These are phyloP conservation scores for Comarum palustre DNA, from an alignment of 306 rosid genomes.

Conservation along the genomic window DNA sequence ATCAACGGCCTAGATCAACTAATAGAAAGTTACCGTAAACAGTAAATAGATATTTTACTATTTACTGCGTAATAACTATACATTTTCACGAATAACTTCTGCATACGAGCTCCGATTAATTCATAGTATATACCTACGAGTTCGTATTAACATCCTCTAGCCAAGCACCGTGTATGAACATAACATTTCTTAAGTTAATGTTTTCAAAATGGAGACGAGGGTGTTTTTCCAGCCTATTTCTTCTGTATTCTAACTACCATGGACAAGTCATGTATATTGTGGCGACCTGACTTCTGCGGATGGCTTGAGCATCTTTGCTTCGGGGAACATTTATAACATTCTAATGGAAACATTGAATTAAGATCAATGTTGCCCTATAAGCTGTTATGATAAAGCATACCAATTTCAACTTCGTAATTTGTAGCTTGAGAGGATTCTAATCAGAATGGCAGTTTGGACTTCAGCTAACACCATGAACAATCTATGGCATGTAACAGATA, in stretches of 20 bases:
- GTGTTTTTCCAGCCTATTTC: neutral
- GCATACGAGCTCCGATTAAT: no score
- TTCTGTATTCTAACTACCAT: neutral
- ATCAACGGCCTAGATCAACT: no score
- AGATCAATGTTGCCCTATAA: no score
- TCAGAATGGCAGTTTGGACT: neutral
- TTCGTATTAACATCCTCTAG: no score
- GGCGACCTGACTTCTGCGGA: neutral
- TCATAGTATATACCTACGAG: no score
- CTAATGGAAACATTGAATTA: no score
- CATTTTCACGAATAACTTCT: no score
- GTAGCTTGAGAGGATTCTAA: neutral
- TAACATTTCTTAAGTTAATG: neutral
- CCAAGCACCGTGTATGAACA: no score
- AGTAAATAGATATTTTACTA: no score
- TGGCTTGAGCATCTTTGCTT: neutral
- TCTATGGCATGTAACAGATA: neutral
- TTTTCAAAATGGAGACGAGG: neutral
- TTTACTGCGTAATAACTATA: no score
- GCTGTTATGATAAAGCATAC: neutral
- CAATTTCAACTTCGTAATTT: neutral
- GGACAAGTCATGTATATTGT: neutral
- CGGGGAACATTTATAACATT: no score
- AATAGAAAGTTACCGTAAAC: no score
- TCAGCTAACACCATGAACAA: neutral